Base-by-base conservation (phyloP, 768 basidiomycete genomes). In the Trametes sanguinea region DNA sequence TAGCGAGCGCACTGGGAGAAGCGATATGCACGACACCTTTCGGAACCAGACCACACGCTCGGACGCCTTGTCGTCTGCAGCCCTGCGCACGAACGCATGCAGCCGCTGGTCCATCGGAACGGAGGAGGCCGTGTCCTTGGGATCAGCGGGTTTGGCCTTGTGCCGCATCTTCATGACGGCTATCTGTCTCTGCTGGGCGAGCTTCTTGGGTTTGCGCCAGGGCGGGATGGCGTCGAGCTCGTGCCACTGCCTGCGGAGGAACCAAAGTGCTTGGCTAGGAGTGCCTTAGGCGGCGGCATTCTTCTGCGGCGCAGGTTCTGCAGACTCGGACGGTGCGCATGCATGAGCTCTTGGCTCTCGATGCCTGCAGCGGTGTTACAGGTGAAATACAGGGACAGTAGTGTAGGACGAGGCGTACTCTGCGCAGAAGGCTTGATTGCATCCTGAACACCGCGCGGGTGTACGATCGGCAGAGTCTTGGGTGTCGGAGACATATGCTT, bases 111-210 rank as follows among this genome's bases (percentile, higher is more conserved):
- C 81, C 46, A 83, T 68, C 13, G 84, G 75, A 10, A 84, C 72
- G 14, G 75, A 73, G 13, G 78, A 75, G 1, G 73, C 54, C 54
- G 76, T 81, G 68, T 88, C 85, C 67, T 81, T 85, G 17, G 82
- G 78, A 67, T 92, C 85, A 7, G 77, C 84, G 2, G 90, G 83
- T 44, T 76, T 66, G 10, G 92, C 92, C 42, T 77, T 80, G 69
- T 89, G 90, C 56, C 86, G 85, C 81, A 94, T 82, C 69, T 85
- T 90, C 82, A 93, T 89, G 5, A 87, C 69, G 67, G 86, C 83
- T 16, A 92, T 69, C 66, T 83, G 85, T 58, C 80, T 79, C 61
- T 79, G 72, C 63, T 85, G 82, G 1, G 80, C 83, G 22, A 81
- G 70, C 65, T 85, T 85, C 56, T 75, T 78, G 7, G 80, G 66